Evolutionary conservation across 768 basidiomycete species (phyloP).

Genomic region (Lentinula boryana): DNA sequence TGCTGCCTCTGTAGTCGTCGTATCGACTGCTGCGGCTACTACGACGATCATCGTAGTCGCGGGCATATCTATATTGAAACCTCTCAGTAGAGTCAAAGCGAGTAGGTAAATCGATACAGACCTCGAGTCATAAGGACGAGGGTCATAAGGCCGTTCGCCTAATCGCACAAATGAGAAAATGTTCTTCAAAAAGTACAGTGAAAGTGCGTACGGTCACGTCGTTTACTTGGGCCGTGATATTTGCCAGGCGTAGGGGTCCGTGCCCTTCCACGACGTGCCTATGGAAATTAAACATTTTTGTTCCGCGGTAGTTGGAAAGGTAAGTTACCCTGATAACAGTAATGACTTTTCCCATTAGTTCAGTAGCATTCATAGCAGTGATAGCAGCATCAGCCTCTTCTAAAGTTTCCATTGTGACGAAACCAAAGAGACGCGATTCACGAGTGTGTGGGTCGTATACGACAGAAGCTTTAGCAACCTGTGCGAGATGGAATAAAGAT

Average conservation of each 20-base stretch:
- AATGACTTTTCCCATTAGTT: constrained; percentile 81
- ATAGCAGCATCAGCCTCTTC: constrained; percentile 94
- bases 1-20: constrained; percentile 15
- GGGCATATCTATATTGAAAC: constrained; percentile 10
- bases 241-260: constrained; percentile 90
- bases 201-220: constrained; percentile 44
- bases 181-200: neutral
- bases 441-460: constrained; percentile 70
- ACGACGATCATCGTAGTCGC: constrained; percentile 19
- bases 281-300: neutral
- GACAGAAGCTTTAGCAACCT: constrained; percentile 72
- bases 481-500: neutral
- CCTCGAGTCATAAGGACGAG: constrained; percentile 85
- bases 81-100: constrained; percentile 23
- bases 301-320: neutral
- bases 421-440: constrained; percentile 59
- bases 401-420: constrained; percentile 71
- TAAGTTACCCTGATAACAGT: constrained; percentile 78
- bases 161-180: neutral
- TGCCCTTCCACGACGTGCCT: constrained; percentile 85
- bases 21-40: constrained; percentile 15
- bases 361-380: constrained; percentile 74
- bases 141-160: constrained; percentile 88
- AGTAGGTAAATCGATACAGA: constrained; percentile 39
- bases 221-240: constrained; percentile 92